These are phyloP conservation scores for Punctularia strigosozonata DNA, from an alignment of 768 basidiomycete species.

Conservation along the genomic window DNA sequence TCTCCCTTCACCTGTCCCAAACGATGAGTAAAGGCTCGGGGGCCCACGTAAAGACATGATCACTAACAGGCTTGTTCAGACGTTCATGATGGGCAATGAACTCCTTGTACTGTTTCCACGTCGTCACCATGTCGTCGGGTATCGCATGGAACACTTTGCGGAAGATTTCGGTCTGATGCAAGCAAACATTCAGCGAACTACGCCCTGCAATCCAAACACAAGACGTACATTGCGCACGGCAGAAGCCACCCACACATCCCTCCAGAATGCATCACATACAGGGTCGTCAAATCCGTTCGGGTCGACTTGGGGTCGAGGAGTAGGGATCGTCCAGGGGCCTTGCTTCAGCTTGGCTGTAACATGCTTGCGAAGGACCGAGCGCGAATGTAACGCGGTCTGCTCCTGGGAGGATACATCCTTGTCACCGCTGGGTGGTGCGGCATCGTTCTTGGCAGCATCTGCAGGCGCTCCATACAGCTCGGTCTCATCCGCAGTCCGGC, in stretches of 20 bases:
- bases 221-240: constrained; percentile 78
- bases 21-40: constrained; percentile 3
- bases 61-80: constrained; percentile 51
- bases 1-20: constrained; percentile 31
- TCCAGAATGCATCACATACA: constrained; percentile 80
- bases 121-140: constrained; percentile 86
- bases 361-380: constrained; percentile 42
- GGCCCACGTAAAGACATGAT: neutral
- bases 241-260: constrained; percentile 75
- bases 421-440: constrained; percentile 33
- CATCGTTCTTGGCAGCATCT: constrained; percentile 32
- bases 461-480: constrained; percentile 45
- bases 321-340: constrained; percentile 52
- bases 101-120: constrained; percentile 94
- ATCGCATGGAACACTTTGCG: constrained; percentile 90
- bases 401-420: constrained; percentile 37
- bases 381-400: constrained; percentile 33
- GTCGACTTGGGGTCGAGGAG: constrained; percentile 59
- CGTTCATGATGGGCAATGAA: constrained; percentile 70
- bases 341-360: constrained; percentile 36
- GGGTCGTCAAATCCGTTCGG: constrained; percentile 83
- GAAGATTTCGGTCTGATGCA: constrained; percentile 78
- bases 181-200: neutral
- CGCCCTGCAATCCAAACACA: neutral
- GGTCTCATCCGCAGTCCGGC: constrained; percentile 6